Base-by-base conservation (phyloP, 1,139 yeast species). In the Kodamaea alishanica region DNA sequence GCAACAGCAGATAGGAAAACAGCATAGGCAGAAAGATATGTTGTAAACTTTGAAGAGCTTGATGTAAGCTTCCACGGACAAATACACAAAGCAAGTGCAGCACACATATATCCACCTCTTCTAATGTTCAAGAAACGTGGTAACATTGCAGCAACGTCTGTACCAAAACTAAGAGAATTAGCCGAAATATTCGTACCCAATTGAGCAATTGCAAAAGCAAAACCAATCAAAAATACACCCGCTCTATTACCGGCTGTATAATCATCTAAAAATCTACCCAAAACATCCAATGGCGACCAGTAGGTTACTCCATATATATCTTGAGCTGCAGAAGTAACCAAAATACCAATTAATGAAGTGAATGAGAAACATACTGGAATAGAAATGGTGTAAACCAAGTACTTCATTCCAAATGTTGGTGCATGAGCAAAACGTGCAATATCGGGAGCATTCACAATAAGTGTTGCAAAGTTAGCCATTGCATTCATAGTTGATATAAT, bases 141-240 rank as follows among this genome's bases (percentile, higher is more conserved):
- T 35, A 86, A 60, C 48, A 89, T 58, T 2, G 96, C 95, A 9
- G 96, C 78, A 66, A 87, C 78, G 63, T 89, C 97, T 4, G 95
- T 88, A 56, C 96, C 96, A 38, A 94, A 92, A 4, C 95, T 81
- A 39, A 89, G 69, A 4, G 95, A 83, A 63, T 89, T 89, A 9
- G 96, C 96, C 28, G 94, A 79, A 47, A 89, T 84, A 57, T 89
- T 89, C n/a, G 95, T 84, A 58, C 96, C 96, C 47, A 87, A 67
- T 63, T 88, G 96, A 11, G 96, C 95, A 43, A 88, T 62, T 2
- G 88, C 84, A 64, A 88, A 85, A 1, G 87, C 88, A 33, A 79
- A 66, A 5, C 89, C 75, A 49, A 88, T 81, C 46, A 89, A 71
- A 61, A 89, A 89, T 1, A 84, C 95, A 48, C 96, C 97, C 15